Evolutionary conservation across 2,329 filamentous ascomycete species (phyloP), one percentile per base, ranked within the genome.

Genomic region (Claviceps pazoutovae): DNA sequence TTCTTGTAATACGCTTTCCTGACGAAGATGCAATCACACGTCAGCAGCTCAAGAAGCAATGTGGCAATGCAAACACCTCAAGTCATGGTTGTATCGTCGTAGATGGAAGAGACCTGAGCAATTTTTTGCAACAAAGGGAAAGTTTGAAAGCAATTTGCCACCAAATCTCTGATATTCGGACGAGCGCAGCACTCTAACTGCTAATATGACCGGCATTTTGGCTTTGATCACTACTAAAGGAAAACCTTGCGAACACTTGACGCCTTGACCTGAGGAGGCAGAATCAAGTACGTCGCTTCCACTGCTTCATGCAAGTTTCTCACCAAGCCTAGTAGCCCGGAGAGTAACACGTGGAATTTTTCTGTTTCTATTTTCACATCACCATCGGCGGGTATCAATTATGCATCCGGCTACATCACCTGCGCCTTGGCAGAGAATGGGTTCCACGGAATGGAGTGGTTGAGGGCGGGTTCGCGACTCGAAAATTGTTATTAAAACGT

Each of bases 11-110:
- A 46, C 42, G 38, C 43, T 38, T 54, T 52, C 52, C 55, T 52
- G 54, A 51, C 44, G 52, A 47, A 51, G 54, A 56, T 58, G 53
- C 30, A 46, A 48, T 34, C 53, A 46, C 19, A 30, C 44, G 48
- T 46, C 43, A 39, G 14, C 42, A 50, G 38, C 23, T 46, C 46
- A 49, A 11, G 30, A 34, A 49, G 36, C 34, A 14, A 23, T 21
- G 14, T 19, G 34, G 39, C 45, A 38, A 54, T 46, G 41, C 51
- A 55, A 53, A 51, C 55, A 54, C 55, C 53, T 52, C 55, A 56
- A 55, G 39, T 57, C 44, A 8, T 17, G 37, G 51, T 49, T 14
- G 42, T 26, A 50, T 43, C 37, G 7, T 38, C 26, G 42, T 26
- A 23, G 42, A 26, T 45, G 17, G 23, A 37, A 36, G 16, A 26